Percentiles rank a stretch among this genome's conserved stretches.
Evolutionary conservation across 352 stramenopile species (phyloP).

Genomic region (Peronospora farinosa): DNA sequence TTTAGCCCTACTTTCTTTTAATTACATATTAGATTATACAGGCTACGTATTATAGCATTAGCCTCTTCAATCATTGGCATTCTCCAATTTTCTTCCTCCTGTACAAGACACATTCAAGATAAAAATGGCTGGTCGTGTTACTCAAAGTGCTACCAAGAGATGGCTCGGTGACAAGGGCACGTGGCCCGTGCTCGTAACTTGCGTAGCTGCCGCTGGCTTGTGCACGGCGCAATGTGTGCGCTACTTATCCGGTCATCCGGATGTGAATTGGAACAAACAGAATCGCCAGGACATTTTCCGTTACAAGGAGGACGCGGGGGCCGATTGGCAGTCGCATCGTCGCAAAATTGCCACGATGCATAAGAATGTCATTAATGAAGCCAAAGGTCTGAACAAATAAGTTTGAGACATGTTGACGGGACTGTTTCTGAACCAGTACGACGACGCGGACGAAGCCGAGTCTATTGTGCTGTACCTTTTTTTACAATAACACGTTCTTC

Average conservation of each 20-base stretch:
- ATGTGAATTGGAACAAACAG: constrained; percentile 77
- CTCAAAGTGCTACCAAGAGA: constrained; percentile 47
- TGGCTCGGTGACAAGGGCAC: constrained; percentile 76
- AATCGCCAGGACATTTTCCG: constrained; percentile 66
- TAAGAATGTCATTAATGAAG: constrained; percentile 78
- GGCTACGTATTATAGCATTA: not conserved
- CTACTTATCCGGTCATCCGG: constrained; percentile 61
- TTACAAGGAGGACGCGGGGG: constrained; percentile 55
- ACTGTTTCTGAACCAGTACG: too few relatives aligned
- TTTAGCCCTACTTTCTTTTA: not conserved
- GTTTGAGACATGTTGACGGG: too few relatives aligned
- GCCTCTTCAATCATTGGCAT: constrained; percentile 30
- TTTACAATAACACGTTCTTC: too few relatives aligned
- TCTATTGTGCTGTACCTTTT: constrained; percentile 26
- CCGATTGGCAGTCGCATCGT: constrained; percentile 72
- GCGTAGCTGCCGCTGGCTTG: constrained; percentile 50
- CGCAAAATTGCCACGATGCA: constrained; percentile 56
- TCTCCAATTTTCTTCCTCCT: constrained; percentile 45
- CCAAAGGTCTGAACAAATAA: constrained; percentile 54
- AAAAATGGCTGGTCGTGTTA: constrained; percentile 45
- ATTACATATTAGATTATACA: not conserved
- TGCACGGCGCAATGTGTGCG: constrained; percentile 72
- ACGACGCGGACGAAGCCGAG: constrained; percentile 8
- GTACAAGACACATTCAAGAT: constrained; percentile 18
- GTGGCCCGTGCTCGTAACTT: constrained; percentile 70